phyloP scores from a whole-genome alignment of 768 basidiomycete genomes.

The Pulveroboletus sp. region DNA sequence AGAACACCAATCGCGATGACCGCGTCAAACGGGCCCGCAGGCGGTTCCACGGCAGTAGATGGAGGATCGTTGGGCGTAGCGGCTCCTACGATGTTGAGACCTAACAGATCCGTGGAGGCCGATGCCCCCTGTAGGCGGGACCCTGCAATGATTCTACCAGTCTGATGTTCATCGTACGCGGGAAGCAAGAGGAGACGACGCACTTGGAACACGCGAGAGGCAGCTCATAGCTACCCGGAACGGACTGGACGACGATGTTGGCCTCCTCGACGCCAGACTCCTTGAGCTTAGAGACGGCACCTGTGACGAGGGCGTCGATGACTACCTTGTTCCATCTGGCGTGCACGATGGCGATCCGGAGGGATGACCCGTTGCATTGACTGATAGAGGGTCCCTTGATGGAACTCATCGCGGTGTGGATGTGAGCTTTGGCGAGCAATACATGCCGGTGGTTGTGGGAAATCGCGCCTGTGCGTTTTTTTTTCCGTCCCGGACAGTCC shows the following conservation, averaged over 20 bases:
- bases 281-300: conserved; percentile 75
- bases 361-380: conserved; percentile 70
- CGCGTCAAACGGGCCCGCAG: conserved; percentile 79
- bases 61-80: conserved; percentile 34
- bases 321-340: conserved; percentile 92
- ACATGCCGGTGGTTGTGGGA: conserved; percentile 17
- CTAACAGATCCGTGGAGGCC: conserved; percentile 72
- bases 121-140: conserved; percentile 78
- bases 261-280: conserved; percentile 81
- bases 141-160: conserved; percentile 76
- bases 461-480: background rate
- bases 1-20: conserved; percentile 97
- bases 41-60: conserved; percentile 32
- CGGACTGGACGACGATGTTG: conserved; percentile 88
- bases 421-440: background rate
- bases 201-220: conserved; percentile 84
- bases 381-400: conserved; percentile 75
- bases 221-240: conserved; percentile 94
- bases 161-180: conserved; percentile 6
- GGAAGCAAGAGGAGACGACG: conserved; percentile 23
- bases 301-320: conserved; percentile 80
- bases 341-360: conserved; percentile 91
- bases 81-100: conserved; percentile 44
- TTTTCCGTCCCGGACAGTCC: background rate
- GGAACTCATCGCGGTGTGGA: conserved; percentile 27